Evolutionary conservation across 2,329 filamentous ascomycete species (phyloP), one percentile per base, ranked within the genome.

Genomic region (Clarireedia paspali): DNA sequence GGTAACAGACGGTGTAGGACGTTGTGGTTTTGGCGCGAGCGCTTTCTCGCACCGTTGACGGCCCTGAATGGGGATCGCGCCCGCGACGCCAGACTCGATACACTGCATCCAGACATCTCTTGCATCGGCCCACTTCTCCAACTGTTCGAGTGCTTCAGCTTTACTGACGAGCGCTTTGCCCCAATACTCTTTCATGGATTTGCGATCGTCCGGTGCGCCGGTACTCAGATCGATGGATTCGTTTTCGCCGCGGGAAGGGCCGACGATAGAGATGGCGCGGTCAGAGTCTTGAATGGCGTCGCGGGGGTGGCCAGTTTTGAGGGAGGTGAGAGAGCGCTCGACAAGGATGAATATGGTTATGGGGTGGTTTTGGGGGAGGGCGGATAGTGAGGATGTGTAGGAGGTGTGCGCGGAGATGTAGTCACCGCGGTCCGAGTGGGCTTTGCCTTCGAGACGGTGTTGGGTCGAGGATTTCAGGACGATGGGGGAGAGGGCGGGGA

Each of bases 161-260:
- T 97, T 97, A 53, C 94, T 87, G 73, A 89, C 92, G 30, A 97
- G 75, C 0, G 92, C 92, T 71, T 97, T 99, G 53, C 90, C 91
- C 67, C 88, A 97, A 60, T 96, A 88, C 17, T 96, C 91, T 60
- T 83, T 87, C 89, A 99, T 95, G 48, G 92, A 87, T 63, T 95
- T 94, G 20, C 75, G 75, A 55, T 85, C 78, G 36, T 84, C 79
- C 42, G 73, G 73, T n/a, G 75, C 73, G n/a, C 77, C 76, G 6
- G 74, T 73, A 55, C 79, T 80, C 5, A 96, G 75, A 20, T 86
- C 78, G 45, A 99, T 89, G 6, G 75, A 81, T 72, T 99, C 94
- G 17, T 83, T 84, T 62, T 91, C 85, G 4, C 94, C 94, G 60
- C 83, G 86, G 2, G 82, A 80, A 0, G 84, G 77, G 0, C 94